These are phyloP conservation scores for Paraconiothyrium sp. DNA, from an alignment of 2,329 filamentous ascomycete genomes.

Conservation along the genomic window DNA sequence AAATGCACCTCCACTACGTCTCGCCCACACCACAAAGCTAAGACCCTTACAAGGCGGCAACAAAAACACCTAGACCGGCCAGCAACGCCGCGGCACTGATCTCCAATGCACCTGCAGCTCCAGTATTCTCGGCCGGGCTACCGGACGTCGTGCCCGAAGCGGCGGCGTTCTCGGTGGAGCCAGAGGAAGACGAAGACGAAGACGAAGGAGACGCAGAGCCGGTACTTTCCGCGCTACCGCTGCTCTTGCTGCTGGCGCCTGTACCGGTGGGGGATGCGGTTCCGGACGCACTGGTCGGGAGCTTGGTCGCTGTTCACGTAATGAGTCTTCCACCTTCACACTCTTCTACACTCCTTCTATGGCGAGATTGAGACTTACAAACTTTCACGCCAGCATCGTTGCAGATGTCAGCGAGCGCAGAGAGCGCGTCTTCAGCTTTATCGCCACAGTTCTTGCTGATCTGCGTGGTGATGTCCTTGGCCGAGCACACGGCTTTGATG, in stretches of 20 bases:
- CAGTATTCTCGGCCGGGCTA: conserved; percentile 30
- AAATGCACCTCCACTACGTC: background rate
- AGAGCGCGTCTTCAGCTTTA: conserved; percentile 33
- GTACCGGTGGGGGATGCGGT: conserved; percentile 28
- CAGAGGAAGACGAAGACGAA: background rate
- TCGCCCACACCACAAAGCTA: background rate
- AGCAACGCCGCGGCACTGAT: conserved; percentile 35
- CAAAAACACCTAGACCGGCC: conserved; percentile 33
- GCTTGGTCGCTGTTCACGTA: conserved; percentile 25
- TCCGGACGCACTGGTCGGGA: conserved; percentile 27
- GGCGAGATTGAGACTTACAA: conserved; percentile 30
- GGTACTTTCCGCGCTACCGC: conserved; percentile 18
- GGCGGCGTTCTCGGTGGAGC: conserved; percentile 10
- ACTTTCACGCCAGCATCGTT: conserved; percentile 38
- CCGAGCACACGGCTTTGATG: conserved; percentile 38
- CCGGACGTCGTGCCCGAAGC: conserved; percentile 25
- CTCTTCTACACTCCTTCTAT: too few species aligned
- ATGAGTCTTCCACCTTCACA: background rate
- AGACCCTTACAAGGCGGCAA: conserved; percentile 35
- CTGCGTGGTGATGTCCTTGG: conserved; percentile 35
- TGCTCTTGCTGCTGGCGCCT: conserved; percentile 8
- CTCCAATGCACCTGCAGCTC: conserved; percentile 28
- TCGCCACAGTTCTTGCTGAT: conserved; percentile 38
- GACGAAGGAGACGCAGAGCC: conserved; percentile 13
- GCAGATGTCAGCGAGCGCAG: conserved; percentile 41